These are phyloP conservation scores for Tephrocybe sp. DNA, from an alignment of 768 basidiomycete genomes.

Conservation along the genomic window DNA sequence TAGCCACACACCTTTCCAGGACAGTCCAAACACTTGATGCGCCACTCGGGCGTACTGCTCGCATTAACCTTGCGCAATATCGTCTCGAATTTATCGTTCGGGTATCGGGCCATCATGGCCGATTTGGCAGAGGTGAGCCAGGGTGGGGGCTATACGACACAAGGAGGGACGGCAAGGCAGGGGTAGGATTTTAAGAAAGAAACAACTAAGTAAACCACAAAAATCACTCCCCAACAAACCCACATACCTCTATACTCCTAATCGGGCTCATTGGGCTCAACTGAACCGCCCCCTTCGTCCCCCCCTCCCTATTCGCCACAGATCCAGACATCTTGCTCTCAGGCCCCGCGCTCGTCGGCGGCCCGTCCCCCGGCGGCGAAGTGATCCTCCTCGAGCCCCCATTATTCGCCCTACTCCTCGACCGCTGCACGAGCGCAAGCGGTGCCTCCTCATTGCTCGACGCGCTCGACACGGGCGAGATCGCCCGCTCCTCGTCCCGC, in stretches of 20 bases:
- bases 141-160: conserved; percentile 46
- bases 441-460: conserved; percentile 78
- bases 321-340: too few species aligned
- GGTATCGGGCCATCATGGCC: conserved; percentile 69
- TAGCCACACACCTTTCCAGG: conserved; percentile 83
- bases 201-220: not conserved
- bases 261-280: conserved; percentile 31
- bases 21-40: conserved; percentile 88
- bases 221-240: not conserved
- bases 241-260: conserved; percentile 21
- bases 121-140: conserved; percentile 76
- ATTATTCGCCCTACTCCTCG: conserved; percentile 63
- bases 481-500: conserved; percentile 52
- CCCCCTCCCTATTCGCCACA: conserved; percentile 13
- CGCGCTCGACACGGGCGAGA: conserved; percentile 70
- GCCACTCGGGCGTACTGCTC: conserved; percentile 75
- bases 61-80: conserved; percentile 60
- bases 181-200: not conserved
- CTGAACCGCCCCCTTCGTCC: conserved; percentile 9
- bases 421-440: conserved; percentile 64
- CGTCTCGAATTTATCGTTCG: conserved; percentile 82
- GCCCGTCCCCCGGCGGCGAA: conserved; percentile 29
- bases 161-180: not conserved
- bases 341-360: too few species aligned
- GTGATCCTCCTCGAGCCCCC: conserved; percentile 34